Evolutionary conservation across 768 basidiomycete genomes (phyloP), one percentile per base, ranked within the genome.

Genomic region (Termitomyces heimii): DNA sequence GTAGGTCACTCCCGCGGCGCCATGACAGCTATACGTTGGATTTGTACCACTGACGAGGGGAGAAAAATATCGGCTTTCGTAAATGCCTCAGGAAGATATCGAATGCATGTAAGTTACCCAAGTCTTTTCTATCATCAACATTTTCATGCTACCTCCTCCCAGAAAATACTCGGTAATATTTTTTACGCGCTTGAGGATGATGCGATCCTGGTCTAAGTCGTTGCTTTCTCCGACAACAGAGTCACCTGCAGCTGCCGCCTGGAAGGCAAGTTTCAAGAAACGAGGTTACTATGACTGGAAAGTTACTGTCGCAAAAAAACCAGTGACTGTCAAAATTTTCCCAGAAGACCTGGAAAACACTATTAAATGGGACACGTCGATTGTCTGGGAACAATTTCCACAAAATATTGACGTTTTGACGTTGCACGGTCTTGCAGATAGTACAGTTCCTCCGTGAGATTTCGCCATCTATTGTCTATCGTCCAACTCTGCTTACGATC

Each of bases 1-100:
- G 79, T 94, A 6, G 89, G 85, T 1, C 92, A 94, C 69, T 93
- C 90, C 16, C 83, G 89, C 35, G 91, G 87, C 7, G 82, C 85
- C 24, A 68, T 92, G n/a, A 81, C 79, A 20, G 81, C 76, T 0
- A 80, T 87, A 65, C 73, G 77, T 56, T 93, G 90, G 89, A 63
- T 90, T 26, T 83, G 84, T 65, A 83, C 79, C 16, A 75, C 83
- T 1, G 75, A 80, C 46, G 83, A 83, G 60, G 87, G 84, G 26
- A 74, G 70, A 57, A 70, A 66, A 43, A 82, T 86, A 42, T 70
- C 79, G 9, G 82, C 79, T 6, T 86, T 85, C 54, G 84, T 92
- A 42, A 92, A 92, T 63, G 83, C 80, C 26, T 84, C 89, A 18
- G 89, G 84, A 6, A 79, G 92, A 52, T 92, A 91, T 67, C 79